Conservation (phyloP, 768 basidiomycete species). For the Rhizopogon rudus region DNA sequence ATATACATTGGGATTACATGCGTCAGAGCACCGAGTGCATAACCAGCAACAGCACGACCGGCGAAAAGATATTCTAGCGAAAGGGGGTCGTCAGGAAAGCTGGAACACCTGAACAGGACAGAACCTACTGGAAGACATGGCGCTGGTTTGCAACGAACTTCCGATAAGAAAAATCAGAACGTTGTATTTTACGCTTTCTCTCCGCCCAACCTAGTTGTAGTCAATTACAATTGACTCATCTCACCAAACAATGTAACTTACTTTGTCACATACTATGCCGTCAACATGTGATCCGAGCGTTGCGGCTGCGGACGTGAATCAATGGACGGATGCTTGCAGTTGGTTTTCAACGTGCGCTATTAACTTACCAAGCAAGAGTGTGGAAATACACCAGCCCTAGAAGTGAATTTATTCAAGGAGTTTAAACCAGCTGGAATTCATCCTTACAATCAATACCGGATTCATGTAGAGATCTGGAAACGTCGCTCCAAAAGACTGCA, state of each 20-base stretch:
- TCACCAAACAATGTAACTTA: neutral
- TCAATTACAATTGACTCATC: neutral
- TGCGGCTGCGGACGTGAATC: slow-evolving; percentile 17
- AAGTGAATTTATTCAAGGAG: neutral
- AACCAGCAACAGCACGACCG: slow-evolving; percentile 21
- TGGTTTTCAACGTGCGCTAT: neutral
- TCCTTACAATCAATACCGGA: neutral
- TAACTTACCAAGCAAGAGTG: neutral
- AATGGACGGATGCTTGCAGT: neutral
- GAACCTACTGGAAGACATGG: slow-evolving; percentile 17
- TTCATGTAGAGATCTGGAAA: neutral
- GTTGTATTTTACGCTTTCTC: slow-evolving; percentile 20
- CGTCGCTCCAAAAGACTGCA: slow-evolving; percentile 1
- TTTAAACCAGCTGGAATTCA: too few relatives aligned
- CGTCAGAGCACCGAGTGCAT: slow-evolving; percentile 16
- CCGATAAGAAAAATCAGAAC: slow-evolving; percentile 26
- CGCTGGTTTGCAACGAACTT: slow-evolving; percentile 26
- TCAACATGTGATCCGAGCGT: slow-evolving; percentile 25
- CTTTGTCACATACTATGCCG: slow-evolving; percentile 25
- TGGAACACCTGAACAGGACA: neutral
- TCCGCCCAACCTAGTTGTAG: slow-evolving; percentile 21
- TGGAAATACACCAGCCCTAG: neutral
- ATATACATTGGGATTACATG: slow-evolving; percentile 28
- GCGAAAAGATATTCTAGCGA: slow-evolving; percentile 21
- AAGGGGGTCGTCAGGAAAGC: neutral